These are phyloP conservation scores for Porodaedalea pini DNA, from an alignment of 1,284 basidiomycete genomes.

Conservation along the genomic window DNA sequence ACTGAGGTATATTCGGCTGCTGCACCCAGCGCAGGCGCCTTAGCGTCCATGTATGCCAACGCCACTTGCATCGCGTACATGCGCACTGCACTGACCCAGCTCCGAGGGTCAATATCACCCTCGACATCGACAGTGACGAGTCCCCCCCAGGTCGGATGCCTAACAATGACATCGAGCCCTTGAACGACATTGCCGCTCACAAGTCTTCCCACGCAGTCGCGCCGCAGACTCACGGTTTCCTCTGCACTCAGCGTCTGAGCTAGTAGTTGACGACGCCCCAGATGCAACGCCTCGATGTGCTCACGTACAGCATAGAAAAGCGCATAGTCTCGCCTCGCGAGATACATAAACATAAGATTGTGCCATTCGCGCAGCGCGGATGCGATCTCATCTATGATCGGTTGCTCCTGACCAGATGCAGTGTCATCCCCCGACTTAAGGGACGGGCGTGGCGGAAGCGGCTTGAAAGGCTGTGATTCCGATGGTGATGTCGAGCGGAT, in stretches of 20 bases:
- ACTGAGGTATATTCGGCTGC: conserved; percentile 21
- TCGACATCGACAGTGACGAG: conserved; percentile 84
- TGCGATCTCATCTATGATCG: conserved; percentile 95
- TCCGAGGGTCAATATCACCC: conserved; percentile 67
- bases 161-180: conserved; percentile 90
- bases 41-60: conserved; percentile 67
- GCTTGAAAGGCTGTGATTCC: conserved; percentile 66
- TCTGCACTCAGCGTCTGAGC: conserved; percentile 86
- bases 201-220: conserved; percentile 85
- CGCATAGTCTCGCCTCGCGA: conserved; percentile 84
- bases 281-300: conserved; percentile 89
- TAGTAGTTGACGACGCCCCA: conserved; percentile 85
- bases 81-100: conserved; percentile 81
- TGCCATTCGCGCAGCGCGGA: conserved; percentile 97
- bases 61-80: conserved; percentile 87
- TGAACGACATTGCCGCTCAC: conserved; percentile 91
- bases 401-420: conserved; percentile 74
- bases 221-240: conserved; percentile 78
- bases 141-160: conserved; percentile 88
- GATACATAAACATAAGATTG: conserved; percentile 86
- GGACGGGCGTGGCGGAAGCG: conserved; percentile 87
- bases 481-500: conserved; percentile 62
- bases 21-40: conserved; percentile 22
- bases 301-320: conserved; percentile 85
- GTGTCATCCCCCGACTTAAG: conserved; percentile 93